Evolutionary conservation across 441 rosid genomes (phyloP).

Genomic region (Bruguiera hainesii): DNA sequence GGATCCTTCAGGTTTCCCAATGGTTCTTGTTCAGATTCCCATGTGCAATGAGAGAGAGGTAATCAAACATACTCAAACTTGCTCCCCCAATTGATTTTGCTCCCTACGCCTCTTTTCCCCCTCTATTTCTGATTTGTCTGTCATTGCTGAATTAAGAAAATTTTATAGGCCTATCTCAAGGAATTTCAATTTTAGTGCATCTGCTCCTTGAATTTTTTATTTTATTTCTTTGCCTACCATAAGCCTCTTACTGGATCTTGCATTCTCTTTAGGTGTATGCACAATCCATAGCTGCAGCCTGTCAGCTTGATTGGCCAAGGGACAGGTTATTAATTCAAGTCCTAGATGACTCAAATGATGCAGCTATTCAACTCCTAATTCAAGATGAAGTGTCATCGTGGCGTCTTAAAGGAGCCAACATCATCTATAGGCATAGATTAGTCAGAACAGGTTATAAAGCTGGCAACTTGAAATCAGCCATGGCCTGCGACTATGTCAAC

Average conservation of each 20-base stretch:
- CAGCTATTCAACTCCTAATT: slow-evolving; percentile 26
- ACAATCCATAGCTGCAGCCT: slow-evolving; percentile 48
- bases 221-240: neutral
- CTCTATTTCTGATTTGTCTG: too few relatives aligned
- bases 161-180: too few relatives aligned
- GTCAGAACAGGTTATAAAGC: slow-evolving; percentile 49
- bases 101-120: too few relatives aligned
- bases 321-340: slow-evolving; percentile 46
- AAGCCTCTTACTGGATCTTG: neutral
- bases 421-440: slow-evolving; percentile 40
- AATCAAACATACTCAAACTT: slow-evolving; percentile 5
- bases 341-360: slow-evolving; percentile 47
- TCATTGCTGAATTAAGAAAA: too few relatives aligned
- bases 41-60: slow-evolving; percentile 98
- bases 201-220: too few relatives aligned
- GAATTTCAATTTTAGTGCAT: too few relatives aligned
- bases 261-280: slow-evolving; percentile 37
- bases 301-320: slow-evolving; percentile 52
- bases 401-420: slow-evolving; percentile 41
- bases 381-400: slow-evolving; percentile 30
- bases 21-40: slow-evolving; percentile 96
- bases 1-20: slow-evolving; percentile 62
- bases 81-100: neutral
- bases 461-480: slow-evolving; percentile 45
- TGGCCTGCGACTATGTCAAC: slow-evolving; percentile 36